phyloP scores from a whole-genome alignment of 2,329 filamentous ascomycete genomes.

The Hypoxylon sp. region DNA sequence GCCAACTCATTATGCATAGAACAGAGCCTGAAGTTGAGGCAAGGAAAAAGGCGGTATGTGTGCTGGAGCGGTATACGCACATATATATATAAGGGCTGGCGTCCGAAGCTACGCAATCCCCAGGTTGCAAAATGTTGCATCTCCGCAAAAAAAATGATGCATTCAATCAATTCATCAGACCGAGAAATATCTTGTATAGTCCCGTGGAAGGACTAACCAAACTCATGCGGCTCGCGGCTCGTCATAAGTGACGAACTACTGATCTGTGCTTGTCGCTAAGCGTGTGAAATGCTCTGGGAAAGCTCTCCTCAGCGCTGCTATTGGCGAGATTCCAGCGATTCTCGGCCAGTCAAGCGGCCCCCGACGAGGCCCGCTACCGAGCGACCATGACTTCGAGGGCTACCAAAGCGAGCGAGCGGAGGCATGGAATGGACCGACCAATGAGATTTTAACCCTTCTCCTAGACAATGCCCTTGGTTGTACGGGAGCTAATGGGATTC shows the following conservation, averaged over 20 bases:
- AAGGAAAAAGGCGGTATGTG: conserved; percentile 56
- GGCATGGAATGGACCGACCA: conserved; percentile 45
- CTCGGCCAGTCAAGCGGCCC: conserved; percentile 52
- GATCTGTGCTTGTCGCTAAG: conserved; percentile 55
- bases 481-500: conserved; percentile 51
- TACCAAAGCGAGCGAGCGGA: conserved; percentile 50
- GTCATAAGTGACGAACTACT: conserved; percentile 54
- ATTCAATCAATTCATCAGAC: conserved; percentile 32
- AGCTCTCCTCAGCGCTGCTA: conserved; percentile 47
- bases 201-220: conserved; percentile 32
- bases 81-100: conserved; percentile 48
- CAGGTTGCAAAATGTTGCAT: conserved; percentile 32
- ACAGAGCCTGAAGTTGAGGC: conserved; percentile 51
- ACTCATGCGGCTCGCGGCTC: conserved; percentile 49
- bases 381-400: conserved; percentile 47
- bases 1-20: conserved; percentile 57
- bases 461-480: conserved; percentile 40
- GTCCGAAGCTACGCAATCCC: conserved; percentile 42
- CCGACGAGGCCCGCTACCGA: conserved; percentile 42
- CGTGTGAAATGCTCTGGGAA: conserved; percentile 47
- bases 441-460: conserved; percentile 44
- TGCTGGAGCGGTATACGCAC: conserved; percentile 42
- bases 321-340: conserved; percentile 52
- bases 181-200: conserved; percentile 22
- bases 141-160: conserved; percentile 40